These are phyloP conservation scores for Colletotrichum sp. DNA, from an alignment of 2,329 filamentous ascomycete genomes.

Conservation along the genomic window DNA sequence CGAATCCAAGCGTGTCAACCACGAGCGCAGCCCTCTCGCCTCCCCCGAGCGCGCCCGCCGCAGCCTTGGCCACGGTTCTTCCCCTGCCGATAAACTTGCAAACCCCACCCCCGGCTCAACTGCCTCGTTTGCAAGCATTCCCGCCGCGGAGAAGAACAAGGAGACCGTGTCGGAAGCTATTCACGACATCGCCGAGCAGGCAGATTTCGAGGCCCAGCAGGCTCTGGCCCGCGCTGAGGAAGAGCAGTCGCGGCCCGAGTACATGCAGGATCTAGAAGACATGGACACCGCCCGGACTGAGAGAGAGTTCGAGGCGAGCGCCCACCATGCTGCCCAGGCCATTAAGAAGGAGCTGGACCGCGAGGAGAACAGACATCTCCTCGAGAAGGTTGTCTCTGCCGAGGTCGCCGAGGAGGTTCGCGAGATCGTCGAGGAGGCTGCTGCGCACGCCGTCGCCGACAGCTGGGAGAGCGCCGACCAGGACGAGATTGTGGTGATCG, in stretches of 20 bases:
- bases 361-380: conserved; percentile 53
- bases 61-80: conserved; percentile 38
- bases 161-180: conserved; percentile 77
- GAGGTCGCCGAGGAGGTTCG: conserved; percentile 55
- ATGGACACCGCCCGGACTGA: conserved; percentile 56
- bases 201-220: conserved; percentile 63
- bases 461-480: conserved; percentile 91
- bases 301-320: conserved; percentile 57
- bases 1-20: conserved; percentile 43
- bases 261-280: conserved; percentile 53
- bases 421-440: conserved; percentile 59
- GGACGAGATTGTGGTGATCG: conserved; percentile 67
- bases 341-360: conserved; percentile 61
- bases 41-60: conserved; percentile 48
- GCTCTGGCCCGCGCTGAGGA: conserved; percentile 65
- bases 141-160: conserved; percentile 39
- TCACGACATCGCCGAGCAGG: conserved; percentile 63
- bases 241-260: conserved; percentile 63
- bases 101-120: conserved; percentile 22
- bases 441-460: conserved; percentile 70
- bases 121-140: conserved; percentile 16
- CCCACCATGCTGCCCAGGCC: conserved; percentile 47
- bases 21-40: conserved; percentile 46
- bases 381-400: conserved; percentile 57
- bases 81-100: conserved; percentile 21